Conservation (phyloP, 306 rosid genomes). For the Vigna trinervia region DNA sequence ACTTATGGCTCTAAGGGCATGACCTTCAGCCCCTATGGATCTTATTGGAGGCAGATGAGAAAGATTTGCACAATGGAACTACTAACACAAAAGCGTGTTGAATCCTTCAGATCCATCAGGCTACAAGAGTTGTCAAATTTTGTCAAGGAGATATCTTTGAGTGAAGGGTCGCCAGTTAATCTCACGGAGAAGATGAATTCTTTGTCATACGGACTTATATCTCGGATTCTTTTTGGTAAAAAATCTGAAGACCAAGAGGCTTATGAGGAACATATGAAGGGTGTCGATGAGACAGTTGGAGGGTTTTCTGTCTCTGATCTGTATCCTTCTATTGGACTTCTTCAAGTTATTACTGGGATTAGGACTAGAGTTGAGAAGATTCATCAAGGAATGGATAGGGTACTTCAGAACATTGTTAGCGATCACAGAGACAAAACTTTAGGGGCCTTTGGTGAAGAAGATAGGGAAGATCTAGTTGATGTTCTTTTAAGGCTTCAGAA, state of each 20-base stretch:
- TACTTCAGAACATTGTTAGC: conserved; percentile 33
- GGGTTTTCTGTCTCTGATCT: conserved; percentile 46
- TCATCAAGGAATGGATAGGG: conserved; percentile 33
- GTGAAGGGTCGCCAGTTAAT: conserved; percentile 32
- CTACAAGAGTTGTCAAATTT: conserved; percentile 38
- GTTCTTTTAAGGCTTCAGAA: conserved; percentile 46
- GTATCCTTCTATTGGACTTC: conserved; percentile 41
- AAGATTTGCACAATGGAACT: conserved; percentile 37
- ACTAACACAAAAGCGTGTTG: conserved; percentile 25
- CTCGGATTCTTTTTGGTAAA: conserved; percentile 35
- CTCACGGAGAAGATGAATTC: conserved; percentile 16
- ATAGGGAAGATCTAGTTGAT: conserved; percentile 44
- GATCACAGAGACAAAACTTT: conserved; percentile 25
- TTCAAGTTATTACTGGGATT: conserved; percentile 38
- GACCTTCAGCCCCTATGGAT: conserved; percentile 28
- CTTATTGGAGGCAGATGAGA: conserved; percentile 40
- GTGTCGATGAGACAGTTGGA: background rate
- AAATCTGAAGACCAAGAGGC: conserved; percentile 39
- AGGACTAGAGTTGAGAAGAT: conserved; percentile 31
- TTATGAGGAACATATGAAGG: conserved; percentile 32
- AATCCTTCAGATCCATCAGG: conserved; percentile 41
- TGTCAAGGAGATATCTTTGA: conserved; percentile 20
- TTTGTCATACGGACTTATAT: conserved; percentile 2
- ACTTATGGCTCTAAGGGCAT: conserved; percentile 36
- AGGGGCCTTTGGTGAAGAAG: background rate